Percentiles rank a stretch among this genome's conserved stretches.
Evolutionary conservation across 805 yeast species (phyloP).

Genomic region (Candida adriatica): DNA sequence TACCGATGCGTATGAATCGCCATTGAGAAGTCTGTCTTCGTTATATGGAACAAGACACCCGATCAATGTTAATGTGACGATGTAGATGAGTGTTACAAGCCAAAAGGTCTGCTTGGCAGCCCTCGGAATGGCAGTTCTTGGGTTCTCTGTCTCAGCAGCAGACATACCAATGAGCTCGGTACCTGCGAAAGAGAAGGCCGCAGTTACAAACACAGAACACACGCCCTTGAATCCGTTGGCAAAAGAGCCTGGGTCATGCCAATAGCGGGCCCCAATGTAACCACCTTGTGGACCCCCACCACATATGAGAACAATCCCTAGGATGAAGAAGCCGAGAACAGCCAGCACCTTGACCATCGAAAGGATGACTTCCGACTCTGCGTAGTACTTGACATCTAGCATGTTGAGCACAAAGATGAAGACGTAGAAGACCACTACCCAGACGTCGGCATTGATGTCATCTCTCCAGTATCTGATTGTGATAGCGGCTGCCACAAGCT

Average conservation of each 20-base stretch:
- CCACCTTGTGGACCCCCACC: slow-evolving; percentile 47
- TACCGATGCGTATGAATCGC: slow-evolving; percentile 50
- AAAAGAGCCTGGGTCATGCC: slow-evolving; percentile 46
- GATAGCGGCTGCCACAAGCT: slow-evolving; percentile 50
- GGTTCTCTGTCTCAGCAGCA: slow-evolving; percentile 68
- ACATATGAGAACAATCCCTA: slow-evolving; percentile 39
- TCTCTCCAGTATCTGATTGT: slow-evolving; percentile 48
- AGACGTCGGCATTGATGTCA: slow-evolving; percentile 41
- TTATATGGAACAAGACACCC: slow-evolving; percentile 70
- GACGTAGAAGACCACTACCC: slow-evolving; percentile 46
- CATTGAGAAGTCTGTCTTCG: slow-evolving; percentile 38
- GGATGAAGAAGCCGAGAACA: slow-evolving; percentile 38
- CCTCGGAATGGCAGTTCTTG: slow-evolving; percentile 56
- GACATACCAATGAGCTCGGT: slow-evolving; percentile 68
- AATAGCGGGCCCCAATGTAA: slow-evolving; percentile 41
- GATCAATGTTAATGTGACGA: slow-evolving; percentile 43
- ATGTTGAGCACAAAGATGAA: slow-evolving; percentile 39
- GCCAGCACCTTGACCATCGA: slow-evolving; percentile 41
- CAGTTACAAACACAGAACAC: slow-evolving; percentile 61
- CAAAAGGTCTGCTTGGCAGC: slow-evolving; percentile 78
- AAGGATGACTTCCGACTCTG: slow-evolving; percentile 46
- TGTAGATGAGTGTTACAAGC: slow-evolving; percentile 65
- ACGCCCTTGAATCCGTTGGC: slow-evolving; percentile 56
- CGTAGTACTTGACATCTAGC: slow-evolving; percentile 44
- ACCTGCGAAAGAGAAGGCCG: slow-evolving; percentile 70